Conservation (phyloP, 129 eudicot genomes). For the Flaveria brownii region DNA sequence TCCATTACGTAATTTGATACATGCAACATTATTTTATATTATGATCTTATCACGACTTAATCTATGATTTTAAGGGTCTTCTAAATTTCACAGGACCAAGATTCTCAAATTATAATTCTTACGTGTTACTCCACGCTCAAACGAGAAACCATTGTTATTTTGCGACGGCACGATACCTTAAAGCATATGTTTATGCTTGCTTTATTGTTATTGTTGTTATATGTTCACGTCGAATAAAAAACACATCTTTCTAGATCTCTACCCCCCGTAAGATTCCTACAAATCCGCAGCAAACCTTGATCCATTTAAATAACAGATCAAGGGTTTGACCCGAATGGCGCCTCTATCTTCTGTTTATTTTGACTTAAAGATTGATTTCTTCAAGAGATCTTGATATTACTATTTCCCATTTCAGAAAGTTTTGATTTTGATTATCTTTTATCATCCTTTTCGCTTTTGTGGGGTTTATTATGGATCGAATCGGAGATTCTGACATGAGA, state of each 20-base stretch:
- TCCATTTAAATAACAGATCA: constrained; percentile 29
- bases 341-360: constrained; percentile 13
- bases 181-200: constrained; percentile 20
- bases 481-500: constrained; percentile 35
- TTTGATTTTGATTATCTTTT: constrained; percentile 6
- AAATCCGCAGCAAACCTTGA: constrained; percentile 34
- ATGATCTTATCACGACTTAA: too few relatives aligned
- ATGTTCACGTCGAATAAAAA: constrained; percentile 19
- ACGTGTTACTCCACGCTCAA: not conserved
- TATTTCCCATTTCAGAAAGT: constrained; percentile 18
- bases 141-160: not conserved
- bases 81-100: not conserved
- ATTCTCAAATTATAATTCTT: not conserved
- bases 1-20: too few relatives aligned
- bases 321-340: constrained; percentile 34
- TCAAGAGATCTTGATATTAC: constrained; percentile 22
- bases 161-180: constrained; percentile 22
- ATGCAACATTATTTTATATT: not conserved
- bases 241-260: constrained; percentile 19
- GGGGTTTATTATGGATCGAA: constrained; percentile 49
- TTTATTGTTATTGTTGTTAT: constrained; percentile 25
- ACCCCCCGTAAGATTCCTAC: constrained; percentile 22
- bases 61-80: too few relatives aligned
- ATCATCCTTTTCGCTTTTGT: not conserved
- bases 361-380: constrained; percentile 28